These are phyloP conservation scores for Vinca minor DNA, from an alignment of 257 asterid species.

Conservation along the genomic window DNA sequence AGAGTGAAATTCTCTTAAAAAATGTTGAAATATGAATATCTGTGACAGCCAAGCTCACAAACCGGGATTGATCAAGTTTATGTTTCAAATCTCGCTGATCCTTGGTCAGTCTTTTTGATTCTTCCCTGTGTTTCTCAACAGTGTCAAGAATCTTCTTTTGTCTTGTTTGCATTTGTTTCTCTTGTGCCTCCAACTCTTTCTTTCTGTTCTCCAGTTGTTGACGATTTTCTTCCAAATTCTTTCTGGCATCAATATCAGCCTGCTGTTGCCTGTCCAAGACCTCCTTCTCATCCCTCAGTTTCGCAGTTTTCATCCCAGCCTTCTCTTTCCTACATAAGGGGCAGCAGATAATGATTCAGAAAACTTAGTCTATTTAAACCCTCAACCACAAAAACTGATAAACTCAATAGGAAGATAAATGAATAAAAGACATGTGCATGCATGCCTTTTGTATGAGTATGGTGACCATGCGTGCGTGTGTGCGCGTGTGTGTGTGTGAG, in stretches of 20 bases:
- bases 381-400: background rate
- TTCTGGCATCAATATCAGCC: conserved; percentile 78
- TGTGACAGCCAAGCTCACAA: conserved; percentile 3
- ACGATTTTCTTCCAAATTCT: conserved; percentile 86
- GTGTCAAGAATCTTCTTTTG: conserved; percentile 64
- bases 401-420: background rate
- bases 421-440: background rate
- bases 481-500: background rate
- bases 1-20: too few species aligned
- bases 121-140: conserved; percentile 72
- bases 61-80: conserved; percentile 75
- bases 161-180: conserved; percentile 76
- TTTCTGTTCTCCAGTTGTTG: conserved; percentile 80
- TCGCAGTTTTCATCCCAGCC: conserved; percentile 97
- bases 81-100: conserved; percentile 83
- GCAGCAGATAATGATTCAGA: background rate
- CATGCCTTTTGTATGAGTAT: background rate
- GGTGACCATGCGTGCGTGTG: background rate
- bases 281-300: conserved; percentile 88
- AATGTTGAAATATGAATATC: background rate
- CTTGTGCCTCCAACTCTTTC: conserved; percentile 84
- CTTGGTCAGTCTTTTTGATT: conserved; percentile 51
- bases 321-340: conserved; percentile 75
- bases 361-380: background rate
- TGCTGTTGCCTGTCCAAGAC: conserved; percentile 87